phyloP scores from a whole-genome alignment of 139 green algal genomes.

The Chlamydomonas eustigma region DNA sequence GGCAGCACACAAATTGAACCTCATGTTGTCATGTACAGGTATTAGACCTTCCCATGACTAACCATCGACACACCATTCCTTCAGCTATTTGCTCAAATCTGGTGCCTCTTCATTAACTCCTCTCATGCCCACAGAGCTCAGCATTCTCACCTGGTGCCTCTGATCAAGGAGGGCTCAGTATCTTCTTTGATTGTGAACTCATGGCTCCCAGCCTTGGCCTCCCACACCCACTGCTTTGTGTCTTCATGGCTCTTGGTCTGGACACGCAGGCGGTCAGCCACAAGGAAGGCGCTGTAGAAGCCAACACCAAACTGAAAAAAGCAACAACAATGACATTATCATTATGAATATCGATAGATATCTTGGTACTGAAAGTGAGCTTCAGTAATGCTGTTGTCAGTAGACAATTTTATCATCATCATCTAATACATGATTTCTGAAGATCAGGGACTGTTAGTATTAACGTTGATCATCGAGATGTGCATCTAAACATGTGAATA shows the following conservation, averaged over 20 bases:
- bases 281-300: slow-evolving; percentile 99
- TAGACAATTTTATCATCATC: slow-evolving; percentile 72
- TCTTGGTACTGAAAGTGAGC: slow-evolving; percentile 74
- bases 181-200: slow-evolving; percentile 79
- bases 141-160: slow-evolving; percentile 63
- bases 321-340: no score
- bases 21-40: not conserved
- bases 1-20: no score
- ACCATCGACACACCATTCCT: not conserved
- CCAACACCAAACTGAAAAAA: slow-evolving; percentile 93
- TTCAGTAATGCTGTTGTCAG: slow-evolving; percentile 70
- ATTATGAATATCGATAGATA: no score
- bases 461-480: no score
- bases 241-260: slow-evolving; percentile 85
- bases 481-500: no score
- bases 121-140: not conserved
- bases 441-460: no score
- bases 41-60: no score
- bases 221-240: slow-evolving; percentile 92
- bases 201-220: slow-evolving; percentile 78
- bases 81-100: not conserved
- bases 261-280: slow-evolving; percentile 94
- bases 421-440: no score
- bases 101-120: not conserved
- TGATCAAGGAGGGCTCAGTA: slow-evolving; percentile 38